Percentiles rank a stretch among this genome's conserved stretches.
Conservation (phyloP, 2,329 filamentous ascomycete genomes). For the Trichoderma polysporum region DNA sequence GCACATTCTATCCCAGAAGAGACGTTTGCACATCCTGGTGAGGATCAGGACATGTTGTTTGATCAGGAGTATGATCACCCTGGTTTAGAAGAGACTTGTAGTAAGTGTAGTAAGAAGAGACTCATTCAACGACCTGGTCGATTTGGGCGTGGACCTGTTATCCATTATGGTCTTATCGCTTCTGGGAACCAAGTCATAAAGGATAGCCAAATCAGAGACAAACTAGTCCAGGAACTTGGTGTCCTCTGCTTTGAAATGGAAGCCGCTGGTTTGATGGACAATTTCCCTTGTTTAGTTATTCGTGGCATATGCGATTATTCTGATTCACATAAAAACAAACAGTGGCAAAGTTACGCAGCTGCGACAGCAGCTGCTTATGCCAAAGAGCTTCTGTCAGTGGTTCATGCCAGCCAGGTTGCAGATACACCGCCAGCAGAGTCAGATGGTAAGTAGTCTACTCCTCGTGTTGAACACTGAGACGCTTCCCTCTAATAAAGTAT, state of each 20-base stretch:
- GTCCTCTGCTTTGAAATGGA: constrained; percentile 16
- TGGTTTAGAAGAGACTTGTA: not conserved
- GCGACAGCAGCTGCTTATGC: constrained; percentile 2
- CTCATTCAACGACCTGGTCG: not conserved
- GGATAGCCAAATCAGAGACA: not conserved
- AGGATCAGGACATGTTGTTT: constrained; percentile 11
- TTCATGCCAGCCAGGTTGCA: not conserved
- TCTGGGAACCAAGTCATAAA: constrained; percentile 13
- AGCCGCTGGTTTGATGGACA: constrained; percentile 7
- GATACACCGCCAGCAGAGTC: not conserved
- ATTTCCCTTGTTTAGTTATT: constrained; percentile 5
- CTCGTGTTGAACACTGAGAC: too few species aligned
- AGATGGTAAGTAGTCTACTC: not conserved
- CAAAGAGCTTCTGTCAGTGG: not conserved
- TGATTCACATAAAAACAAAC: constrained; percentile 10
- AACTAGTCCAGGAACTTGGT: not conserved
- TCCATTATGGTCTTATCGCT: constrained; percentile 7
- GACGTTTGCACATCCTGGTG: not conserved
- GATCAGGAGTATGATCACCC: not conserved
- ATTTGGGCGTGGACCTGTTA: not conserved
- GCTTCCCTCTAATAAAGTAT: not conserved
- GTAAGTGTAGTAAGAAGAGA: not conserved
- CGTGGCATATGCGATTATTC: constrained; percentile 16
- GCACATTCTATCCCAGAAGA: not conserved
- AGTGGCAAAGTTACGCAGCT: constrained; percentile 13